Evolutionary conservation across 495 filamentous ascomycete species (phyloP), one percentile per base, ranked within the genome.

Genomic region (Beverwykella pulmonaria): DNA sequence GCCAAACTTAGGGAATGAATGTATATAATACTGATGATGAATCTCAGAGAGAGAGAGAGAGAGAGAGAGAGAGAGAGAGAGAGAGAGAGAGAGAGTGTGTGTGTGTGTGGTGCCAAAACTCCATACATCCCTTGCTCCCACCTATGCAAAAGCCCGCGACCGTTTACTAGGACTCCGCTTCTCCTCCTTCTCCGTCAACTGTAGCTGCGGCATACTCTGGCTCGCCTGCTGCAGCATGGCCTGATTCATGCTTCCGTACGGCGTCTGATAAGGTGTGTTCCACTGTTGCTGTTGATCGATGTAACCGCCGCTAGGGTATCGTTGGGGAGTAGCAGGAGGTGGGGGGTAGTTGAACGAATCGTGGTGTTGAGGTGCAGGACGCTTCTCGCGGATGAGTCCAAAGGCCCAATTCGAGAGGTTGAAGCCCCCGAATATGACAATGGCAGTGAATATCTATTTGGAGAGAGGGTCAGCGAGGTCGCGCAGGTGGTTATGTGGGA

Each of bases 371-470:
- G 56, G 61, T 3, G 22, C 14, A 32, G 62, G 6, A 2, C 22
- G 41, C 68, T 74, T 79, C 20, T 72, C 61, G n/a, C 79, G 69
- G 62, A 79, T 77, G 46, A 79, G 61, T 14, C 75, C 76, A 59
- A 87, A 87, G 46, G 81, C 83, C 53, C 87, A 72, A 63, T 88
- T 88, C 69, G 79, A 81, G 61, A 84, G 78, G 32, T 82, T 68
- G 61, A 88, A 78, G 59, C 79, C 82, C 39, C 82, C 84, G 50
- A 86, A 76, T 59, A 89, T 76, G 1, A 86, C 74, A 7, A 85
- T 75, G 23, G 83, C 75, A 20, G 85, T 74, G 65, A 88, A 69
- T 25, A 61, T 53, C 67, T 69, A 53, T 2, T 30, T n/a, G 32
- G 25, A 32, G 82, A 15, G 74, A 76, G 84, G 84, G 65, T 64